A percentile compares a stretch with the other conserved stretches of the same genome.
These are phyloP conservation scores for Chamaenerion angustifolium DNA, from an alignment of 345 rosid genomes.

Conservation along the genomic window DNA sequence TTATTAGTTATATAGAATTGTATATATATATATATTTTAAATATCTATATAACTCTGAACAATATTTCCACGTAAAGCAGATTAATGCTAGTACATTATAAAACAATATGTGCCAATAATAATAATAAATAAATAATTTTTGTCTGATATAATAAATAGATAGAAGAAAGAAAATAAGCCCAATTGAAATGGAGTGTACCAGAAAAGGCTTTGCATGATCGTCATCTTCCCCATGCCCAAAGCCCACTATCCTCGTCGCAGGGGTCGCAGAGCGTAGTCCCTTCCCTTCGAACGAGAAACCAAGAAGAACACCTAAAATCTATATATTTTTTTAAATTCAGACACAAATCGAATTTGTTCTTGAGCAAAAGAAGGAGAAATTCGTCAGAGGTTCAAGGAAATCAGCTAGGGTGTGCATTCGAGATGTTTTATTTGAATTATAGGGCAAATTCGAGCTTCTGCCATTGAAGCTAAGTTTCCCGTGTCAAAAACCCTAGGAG, in stretches of 20 bases:
- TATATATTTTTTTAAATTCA: constrained; percentile 2
- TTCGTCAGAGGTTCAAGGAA: constrained; percentile 2
- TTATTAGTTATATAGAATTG: no score
- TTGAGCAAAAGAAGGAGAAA: neutral
- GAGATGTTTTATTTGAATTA: constrained; percentile 5
- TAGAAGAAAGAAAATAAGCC: constrained; percentile 1
- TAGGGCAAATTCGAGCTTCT: constrained; percentile 18
- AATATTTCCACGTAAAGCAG: no score
- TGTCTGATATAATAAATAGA: no score
- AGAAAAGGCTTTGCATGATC: neutral
- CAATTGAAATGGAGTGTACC: constrained; percentile 6
- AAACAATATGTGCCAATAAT: no score
- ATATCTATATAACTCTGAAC: no score
- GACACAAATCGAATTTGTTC: neutral
- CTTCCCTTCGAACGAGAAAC: constrained; percentile 2
- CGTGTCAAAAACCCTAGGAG: constrained; percentile 45
- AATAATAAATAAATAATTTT: no score
- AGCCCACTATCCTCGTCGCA: constrained; percentile 11
- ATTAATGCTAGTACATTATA: no score
- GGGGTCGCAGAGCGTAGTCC: constrained; percentile 4
- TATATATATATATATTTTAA: no score
- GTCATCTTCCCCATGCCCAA: constrained; percentile 8
- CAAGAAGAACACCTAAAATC: constrained; percentile 2
- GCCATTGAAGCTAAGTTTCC: constrained; percentile 12
- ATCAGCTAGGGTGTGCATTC: constrained; percentile 17